Conservation (phyloP, 2,329 filamentous ascomycete species). For the Cladosporium sp. region DNA sequence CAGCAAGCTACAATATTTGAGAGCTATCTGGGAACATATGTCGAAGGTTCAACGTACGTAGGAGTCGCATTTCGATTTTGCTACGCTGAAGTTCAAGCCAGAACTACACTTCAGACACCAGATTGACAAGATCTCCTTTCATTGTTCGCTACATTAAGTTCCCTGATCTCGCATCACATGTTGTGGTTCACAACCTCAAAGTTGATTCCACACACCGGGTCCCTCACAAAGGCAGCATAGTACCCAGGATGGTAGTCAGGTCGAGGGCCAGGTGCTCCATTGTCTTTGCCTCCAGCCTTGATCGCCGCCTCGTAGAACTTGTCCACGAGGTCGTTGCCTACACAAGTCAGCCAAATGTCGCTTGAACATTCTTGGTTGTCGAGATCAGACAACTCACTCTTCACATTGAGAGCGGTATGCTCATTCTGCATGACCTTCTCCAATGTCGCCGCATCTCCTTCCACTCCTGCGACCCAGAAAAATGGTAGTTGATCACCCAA, state of each 20-base stretch:
- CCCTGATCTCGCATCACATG: background rate
- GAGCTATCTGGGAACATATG: no score
- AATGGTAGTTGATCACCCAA: slow-evolving; percentile 13
- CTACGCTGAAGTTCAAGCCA: no score
- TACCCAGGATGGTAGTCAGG: slow-evolving; percentile 14
- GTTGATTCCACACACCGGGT: slow-evolving; percentile 15
- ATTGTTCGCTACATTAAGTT: no score
- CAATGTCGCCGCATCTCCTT: slow-evolving; percentile 1
- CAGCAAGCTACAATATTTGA: no score
- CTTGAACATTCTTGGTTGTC: no score
- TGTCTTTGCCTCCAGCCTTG: slow-evolving; percentile 15
- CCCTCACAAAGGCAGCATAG: slow-evolving; percentile 15
- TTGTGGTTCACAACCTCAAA: slow-evolving; percentile 13
- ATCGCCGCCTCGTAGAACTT: slow-evolving; percentile 13
- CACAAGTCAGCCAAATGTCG: background rate
- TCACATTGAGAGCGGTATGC: slow-evolving; percentile 11
- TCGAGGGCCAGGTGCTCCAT: slow-evolving; percentile 14
- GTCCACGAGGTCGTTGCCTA: slow-evolving; percentile 13
- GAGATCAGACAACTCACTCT: slow-evolving; percentile 3
- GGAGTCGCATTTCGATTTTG: no score
- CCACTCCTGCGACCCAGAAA: slow-evolving; percentile 13
- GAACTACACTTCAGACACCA: no score
- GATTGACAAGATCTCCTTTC: no score
- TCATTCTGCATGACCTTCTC: slow-evolving; percentile 9
- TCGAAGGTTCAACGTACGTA: no score